phyloP scores from a whole-genome alignment of 2,329 filamentous ascomycete species.

The Trichoderma sp. region DNA sequence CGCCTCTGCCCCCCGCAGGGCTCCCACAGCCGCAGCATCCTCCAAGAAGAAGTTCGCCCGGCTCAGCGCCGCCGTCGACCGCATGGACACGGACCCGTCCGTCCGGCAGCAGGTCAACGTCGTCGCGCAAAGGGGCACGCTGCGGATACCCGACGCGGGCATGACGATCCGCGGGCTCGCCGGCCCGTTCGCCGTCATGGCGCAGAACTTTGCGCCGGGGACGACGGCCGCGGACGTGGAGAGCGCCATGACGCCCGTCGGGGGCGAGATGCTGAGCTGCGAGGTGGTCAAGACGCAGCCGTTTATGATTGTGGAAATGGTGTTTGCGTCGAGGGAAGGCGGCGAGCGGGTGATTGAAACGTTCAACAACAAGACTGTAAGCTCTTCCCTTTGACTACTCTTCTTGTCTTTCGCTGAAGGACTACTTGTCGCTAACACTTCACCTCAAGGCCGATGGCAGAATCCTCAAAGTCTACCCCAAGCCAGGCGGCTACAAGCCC shows the following conservation, averaged over 20 bases:
- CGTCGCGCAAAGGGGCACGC: conserved; percentile 20
- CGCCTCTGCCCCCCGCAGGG: conserved; percentile 23
- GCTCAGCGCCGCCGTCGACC: conserved; percentile 51
- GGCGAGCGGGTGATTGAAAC: conserved; percentile 73
- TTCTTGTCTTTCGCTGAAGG: background rate
- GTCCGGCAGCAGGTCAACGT: conserved; percentile 44
- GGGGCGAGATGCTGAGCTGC: conserved; percentile 69
- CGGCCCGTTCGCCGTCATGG: conserved; percentile 71
- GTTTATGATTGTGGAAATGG: conserved; percentile 75
- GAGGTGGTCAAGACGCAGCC: conserved; percentile 67
- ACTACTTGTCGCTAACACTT: background rate
- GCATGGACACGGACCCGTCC: conserved; percentile 42
- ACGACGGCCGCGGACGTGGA: conserved; percentile 83
- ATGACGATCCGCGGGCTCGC: conserved; percentile 74
- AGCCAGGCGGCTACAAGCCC: conserved; percentile 60
- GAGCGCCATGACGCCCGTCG: conserved; percentile 76
- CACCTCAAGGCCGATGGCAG: conserved; percentile 68
- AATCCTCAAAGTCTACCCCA: conserved; percentile 72
- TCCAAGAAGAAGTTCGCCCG: conserved; percentile 37
- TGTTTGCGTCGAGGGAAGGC: conserved; percentile 70
- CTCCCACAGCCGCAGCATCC: background rate
- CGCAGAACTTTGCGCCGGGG: conserved; percentile 79
- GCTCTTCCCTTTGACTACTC: conserved; percentile 35
- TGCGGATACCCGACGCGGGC: conserved; percentile 44
- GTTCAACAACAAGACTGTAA: conserved; percentile 77